Evolutionary conservation across 129 eudicot genomes (phyloP).

Genomic region (Ambrosia artemisiifolia): DNA sequence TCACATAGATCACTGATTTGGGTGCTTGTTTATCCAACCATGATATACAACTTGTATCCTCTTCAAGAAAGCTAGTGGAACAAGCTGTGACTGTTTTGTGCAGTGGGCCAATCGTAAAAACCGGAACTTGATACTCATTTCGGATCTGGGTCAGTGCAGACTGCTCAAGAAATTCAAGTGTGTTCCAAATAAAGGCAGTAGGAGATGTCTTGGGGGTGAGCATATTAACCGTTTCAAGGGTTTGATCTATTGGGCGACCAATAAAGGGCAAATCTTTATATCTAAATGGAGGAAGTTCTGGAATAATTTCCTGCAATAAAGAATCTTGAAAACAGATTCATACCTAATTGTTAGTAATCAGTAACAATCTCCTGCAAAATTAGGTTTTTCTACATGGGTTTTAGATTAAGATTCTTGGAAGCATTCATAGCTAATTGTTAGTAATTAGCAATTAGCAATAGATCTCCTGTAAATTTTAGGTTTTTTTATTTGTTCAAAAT

Average conservation of each 20-base stretch:
- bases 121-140: conserved; percentile 29
- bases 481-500: too few species aligned
- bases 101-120: conserved; percentile 46
- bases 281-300: conserved; percentile 38
- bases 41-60: conserved; percentile 36
- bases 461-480: too few species aligned
- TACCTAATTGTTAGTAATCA: background rate
- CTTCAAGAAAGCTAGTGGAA: conserved; percentile 37
- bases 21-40: conserved; percentile 54
- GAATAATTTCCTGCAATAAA: conserved; percentile 29
- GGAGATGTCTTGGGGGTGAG: conserved; percentile 24
- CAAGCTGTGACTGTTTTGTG: conserved; percentile 32
- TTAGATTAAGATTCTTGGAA: too few species aligned
- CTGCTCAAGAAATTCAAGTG: conserved; percentile 38
- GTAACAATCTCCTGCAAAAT: too few species aligned
- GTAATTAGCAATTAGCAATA: too few species aligned
- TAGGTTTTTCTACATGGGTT: too few species aligned
- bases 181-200: conserved; percentile 52
- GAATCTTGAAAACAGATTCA: conserved; percentile 31
- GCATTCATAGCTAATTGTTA: too few species aligned
- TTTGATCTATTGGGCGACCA: background rate
- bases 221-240: background rate
- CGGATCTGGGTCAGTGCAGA: conserved; percentile 26
- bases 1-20: conserved; percentile 42
- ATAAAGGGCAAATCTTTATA: conserved; percentile 43